These are phyloP conservation scores for Phialemoniopsis sp. DNA, from an alignment of 2,329 filamentous ascomycete genomes.

Conservation along the genomic window DNA sequence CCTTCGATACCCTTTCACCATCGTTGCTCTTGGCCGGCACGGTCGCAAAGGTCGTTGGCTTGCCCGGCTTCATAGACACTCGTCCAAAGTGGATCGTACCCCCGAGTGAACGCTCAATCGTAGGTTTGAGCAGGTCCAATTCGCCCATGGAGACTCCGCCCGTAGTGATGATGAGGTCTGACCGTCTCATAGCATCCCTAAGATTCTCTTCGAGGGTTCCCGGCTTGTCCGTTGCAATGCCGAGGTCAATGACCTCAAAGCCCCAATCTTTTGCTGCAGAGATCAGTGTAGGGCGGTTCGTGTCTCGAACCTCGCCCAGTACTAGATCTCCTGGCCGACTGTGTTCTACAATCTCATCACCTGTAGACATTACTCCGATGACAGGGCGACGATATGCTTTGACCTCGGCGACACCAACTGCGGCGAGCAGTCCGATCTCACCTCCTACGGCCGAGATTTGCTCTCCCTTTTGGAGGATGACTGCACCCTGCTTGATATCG, in stretches of 20 bases:
- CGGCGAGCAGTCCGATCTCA: conserved; percentile 85
- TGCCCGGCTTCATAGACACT: conserved; percentile 96
- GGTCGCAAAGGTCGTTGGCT: conserved; percentile 95
- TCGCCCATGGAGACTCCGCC: conserved; percentile 98
- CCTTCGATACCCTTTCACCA: conserved; percentile 57
- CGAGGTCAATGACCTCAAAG: conserved; percentile 78
- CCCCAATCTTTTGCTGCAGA: conserved; percentile 71
- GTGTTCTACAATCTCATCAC: conserved; percentile 86
- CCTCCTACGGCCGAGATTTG: conserved; percentile 83
- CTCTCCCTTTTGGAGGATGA: conserved; percentile 73
- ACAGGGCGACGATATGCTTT: conserved; percentile 71
- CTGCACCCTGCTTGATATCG: conserved; percentile 67
- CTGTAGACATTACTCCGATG: conserved; percentile 86
- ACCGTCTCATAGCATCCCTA: conserved; percentile 66
- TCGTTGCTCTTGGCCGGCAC: conserved; percentile 62
- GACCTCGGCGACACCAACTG: conserved; percentile 71
- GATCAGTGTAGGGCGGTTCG: conserved; percentile 84
- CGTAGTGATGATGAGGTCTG: conserved; percentile 84
- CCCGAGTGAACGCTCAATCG: conserved; percentile 82
- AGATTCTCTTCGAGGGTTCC: conserved; percentile 73
- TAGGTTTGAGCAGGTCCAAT: conserved; percentile 92
- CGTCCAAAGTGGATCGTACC: conserved; percentile 95
- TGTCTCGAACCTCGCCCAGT: conserved; percentile 86
- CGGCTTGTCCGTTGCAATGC: conserved; percentile 74
- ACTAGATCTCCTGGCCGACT: conserved; percentile 57